Percentiles rank a stretch among this genome's conserved stretches.
These are phyloP conservation scores for Salisapilia sapeloensis DNA, from an alignment of 352 stramenopile species.

Conservation along the genomic window DNA sequence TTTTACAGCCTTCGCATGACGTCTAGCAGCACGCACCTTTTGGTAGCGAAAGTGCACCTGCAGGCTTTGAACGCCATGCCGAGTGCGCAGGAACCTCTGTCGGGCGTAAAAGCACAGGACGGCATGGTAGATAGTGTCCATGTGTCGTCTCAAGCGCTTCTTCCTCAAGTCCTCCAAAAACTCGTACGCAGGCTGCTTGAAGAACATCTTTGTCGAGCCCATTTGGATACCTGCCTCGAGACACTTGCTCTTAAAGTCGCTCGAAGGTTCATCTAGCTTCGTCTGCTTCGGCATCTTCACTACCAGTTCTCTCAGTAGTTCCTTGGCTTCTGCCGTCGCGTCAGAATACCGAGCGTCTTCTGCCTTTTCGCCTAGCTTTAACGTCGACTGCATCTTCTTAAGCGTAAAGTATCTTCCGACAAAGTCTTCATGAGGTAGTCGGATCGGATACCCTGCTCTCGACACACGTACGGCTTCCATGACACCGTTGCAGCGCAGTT, in stretches of 20 bases:
- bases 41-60: slow-evolving; percentile 50
- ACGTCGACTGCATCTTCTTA: slow-evolving; percentile 17
- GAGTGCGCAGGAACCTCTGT: slow-evolving; percentile 32
- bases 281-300: slow-evolving; percentile 78
- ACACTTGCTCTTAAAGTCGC: slow-evolving; percentile 39
- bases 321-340: slow-evolving; percentile 37
- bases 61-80: slow-evolving; percentile 25
- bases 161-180: slow-evolving; percentile 82
- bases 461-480: slow-evolving; percentile 79
- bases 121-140: slow-evolving; percentile 56
- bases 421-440: slow-evolving; percentile 59
- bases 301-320: slow-evolving; percentile 76
- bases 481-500: slow-evolving; percentile 74
- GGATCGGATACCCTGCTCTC: slow-evolving; percentile 66
- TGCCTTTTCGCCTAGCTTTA: slow-evolving; percentile 23
- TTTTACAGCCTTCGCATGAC: slow-evolving; percentile 14
- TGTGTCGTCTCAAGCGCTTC: slow-evolving; percentile 40
- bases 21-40: slow-evolving; percentile 11
- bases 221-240: slow-evolving; percentile 77
- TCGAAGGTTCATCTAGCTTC: slow-evolving; percentile 66
- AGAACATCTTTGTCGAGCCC: slow-evolving; percentile 91
- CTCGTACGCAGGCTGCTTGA: slow-evolving; percentile 83
- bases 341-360: slow-evolving; percentile 13
- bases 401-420: slow-evolving; percentile 60
- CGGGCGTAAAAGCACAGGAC: slow-evolving; percentile 43